Evolutionary conservation across 495 filamentous ascomycete genomes (phyloP).

Genomic region (Penicillium coprophilum): DNA sequence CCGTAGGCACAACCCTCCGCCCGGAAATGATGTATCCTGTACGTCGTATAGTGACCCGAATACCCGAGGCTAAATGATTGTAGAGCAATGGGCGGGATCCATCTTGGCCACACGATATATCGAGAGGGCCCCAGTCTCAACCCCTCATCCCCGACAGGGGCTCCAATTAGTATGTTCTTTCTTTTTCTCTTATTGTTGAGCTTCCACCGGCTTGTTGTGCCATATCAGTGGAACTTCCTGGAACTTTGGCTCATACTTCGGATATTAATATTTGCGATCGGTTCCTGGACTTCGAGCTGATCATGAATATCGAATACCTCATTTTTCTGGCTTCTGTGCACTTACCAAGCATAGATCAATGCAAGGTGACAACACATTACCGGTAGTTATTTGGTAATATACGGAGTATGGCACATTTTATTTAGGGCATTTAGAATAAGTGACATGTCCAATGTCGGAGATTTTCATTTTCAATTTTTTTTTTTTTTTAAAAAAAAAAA

Average conservation of each 20-base stretch:
- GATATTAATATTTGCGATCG: conserved; percentile 7
- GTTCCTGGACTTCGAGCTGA: conserved; percentile 2
- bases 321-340: not conserved
- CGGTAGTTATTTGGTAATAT: not conserved
- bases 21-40: not conserved
- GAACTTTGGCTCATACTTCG: not conserved
- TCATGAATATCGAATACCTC: not conserved
- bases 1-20: not conserved
- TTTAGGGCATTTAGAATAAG: not conserved
- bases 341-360: not conserved
- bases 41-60: not conserved
- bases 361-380: not conserved
- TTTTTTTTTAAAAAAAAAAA: not conserved
- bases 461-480: not conserved
- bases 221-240: not conserved
- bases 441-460: not conserved
- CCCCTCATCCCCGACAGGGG: not conserved
- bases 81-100: not conserved
- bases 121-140: not conserved
- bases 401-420: not conserved
- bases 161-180: not conserved
- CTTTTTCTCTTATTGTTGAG: not conserved
- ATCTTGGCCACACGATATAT: not conserved
- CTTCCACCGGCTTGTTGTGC: not conserved
- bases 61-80: no score